phyloP scores from a whole-genome alignment of 306 rosid genomes.

The Malus orientalis region DNA sequence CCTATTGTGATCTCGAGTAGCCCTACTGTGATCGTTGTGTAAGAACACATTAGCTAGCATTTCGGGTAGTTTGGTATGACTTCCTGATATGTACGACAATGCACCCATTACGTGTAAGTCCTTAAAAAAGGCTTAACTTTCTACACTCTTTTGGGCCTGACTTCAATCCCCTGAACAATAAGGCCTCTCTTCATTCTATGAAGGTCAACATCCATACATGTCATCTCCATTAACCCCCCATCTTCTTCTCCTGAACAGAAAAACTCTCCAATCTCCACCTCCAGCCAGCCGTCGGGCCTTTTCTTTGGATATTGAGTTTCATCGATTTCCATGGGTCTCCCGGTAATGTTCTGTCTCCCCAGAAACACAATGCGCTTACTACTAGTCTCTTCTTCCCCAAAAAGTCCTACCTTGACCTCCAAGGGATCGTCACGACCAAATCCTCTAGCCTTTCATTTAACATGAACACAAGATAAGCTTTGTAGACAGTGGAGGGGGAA shows the following conservation, averaged over 20 bases:
- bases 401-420: background rate
- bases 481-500: constrained; percentile 7
- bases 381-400: background rate
- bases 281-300: constrained; percentile 53
- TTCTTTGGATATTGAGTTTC: background rate
- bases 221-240: constrained; percentile 33
- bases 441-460: background rate
- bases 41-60: too few relatives aligned
- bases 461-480: background rate
- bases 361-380: background rate
- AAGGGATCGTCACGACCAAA: background rate
- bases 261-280: constrained; percentile 53
- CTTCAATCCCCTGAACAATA: constrained; percentile 50
- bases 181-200: constrained; percentile 41
- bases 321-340: too few relatives aligned
- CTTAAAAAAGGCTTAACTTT: background rate
- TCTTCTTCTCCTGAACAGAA: constrained; percentile 22
- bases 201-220: background rate
- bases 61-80: too few relatives aligned
- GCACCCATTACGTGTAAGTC: too few relatives aligned
- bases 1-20: too few relatives aligned
- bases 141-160: constrained; percentile 33
- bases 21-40: too few relatives aligned
- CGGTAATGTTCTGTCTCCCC: background rate
- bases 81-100: too few relatives aligned